Base-by-base conservation (phyloP, 164 flowering plant genomes). In the Vitis labrusca region DNA sequence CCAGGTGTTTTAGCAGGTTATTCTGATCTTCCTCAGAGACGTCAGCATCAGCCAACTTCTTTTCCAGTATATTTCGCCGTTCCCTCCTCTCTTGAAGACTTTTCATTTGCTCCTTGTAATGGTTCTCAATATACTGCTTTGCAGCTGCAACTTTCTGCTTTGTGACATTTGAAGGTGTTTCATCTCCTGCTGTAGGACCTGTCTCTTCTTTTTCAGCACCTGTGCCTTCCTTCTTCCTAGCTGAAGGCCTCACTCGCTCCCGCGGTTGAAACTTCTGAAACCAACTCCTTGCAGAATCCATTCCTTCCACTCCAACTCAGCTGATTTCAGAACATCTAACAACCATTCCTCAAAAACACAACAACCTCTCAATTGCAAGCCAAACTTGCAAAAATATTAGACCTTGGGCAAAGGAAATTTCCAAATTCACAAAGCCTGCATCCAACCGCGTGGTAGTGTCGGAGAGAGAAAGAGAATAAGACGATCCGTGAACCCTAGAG, bases 281-380 rank as follows among this genome's bases (percentile, higher is more conserved):
- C 94, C 94, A 89, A 79, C 91, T 80, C 78, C 83, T 84, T 2
- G 93, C 90, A 51, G 88, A 85, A 83, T 86, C 90, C 94, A 89
- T 87, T 48, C 32, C 23, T 64, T 6, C 44, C 61, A 29, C 19
- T 49, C 57, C 11, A 51, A 65, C 51, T 63, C 55, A 9, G 59
- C 32, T 32, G 37, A 2, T 32, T 16, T 62, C 32, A 58, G 63
- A 67, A 58, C 47, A 58, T 15, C 70, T 58, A 58, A 5, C 10
- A 67, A 58, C 37, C 62, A 47, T 58, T 58, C 61, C 15, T 58
- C 16, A 8, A 32, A 32, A 67, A 29, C 3, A n/a, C 14, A 37
- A 15, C 23, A 19, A 19, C 1, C 23, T 19, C 37, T 32, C 37
- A 3, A 5, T 5, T 32, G 37, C 37, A 32, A 32, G 2, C 37